A percentile compares a stretch with the other conserved stretches of the same genome.
These are phyloP conservation scores for Rhodotorula glutinis DNA, from an alignment of 1,284 basidiomycete genomes.

Conservation along the genomic window DNA sequence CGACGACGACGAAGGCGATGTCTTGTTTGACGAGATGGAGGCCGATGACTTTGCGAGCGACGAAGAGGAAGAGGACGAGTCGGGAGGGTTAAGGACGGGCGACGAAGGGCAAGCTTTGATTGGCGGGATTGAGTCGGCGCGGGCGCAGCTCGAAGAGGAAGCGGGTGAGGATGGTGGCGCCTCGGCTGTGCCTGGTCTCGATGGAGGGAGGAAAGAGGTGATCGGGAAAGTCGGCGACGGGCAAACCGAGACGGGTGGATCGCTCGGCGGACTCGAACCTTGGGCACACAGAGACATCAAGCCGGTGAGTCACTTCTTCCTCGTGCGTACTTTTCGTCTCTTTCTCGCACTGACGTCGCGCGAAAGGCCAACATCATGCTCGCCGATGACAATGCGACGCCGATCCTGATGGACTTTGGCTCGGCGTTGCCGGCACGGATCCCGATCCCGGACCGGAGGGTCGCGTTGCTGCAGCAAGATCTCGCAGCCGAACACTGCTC, in stretches of 20 bases:
- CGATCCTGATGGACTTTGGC: conserved; percentile 98
- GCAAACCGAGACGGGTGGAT: conserved; percentile 11
- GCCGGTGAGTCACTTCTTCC: conserved; percentile 53
- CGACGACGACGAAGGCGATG: not conserved
- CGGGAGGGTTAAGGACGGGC: conserved; percentile 30
- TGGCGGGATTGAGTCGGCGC: conserved; percentile 35
- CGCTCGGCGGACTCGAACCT: conserved; percentile 60
- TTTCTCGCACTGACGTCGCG: not conserved
- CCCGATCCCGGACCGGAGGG: conserved; percentile 70
- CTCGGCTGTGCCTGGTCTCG: conserved; percentile 19
- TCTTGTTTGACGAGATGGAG: conserved; percentile 46
- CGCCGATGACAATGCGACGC: conserved; percentile 65
- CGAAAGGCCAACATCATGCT: conserved; percentile 85
- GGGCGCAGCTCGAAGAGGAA: conserved; percentile 20
- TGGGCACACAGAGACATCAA: conserved; percentile 98
- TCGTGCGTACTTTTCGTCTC: not conserved
- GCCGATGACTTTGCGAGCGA: conserved; percentile 54
- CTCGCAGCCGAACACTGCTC: conserved; percentile 91
- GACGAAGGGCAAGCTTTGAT: conserved; percentile 46
- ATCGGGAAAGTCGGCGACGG: conserved; percentile 17
- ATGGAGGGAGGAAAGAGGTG: conserved; percentile 44
- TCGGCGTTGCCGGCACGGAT: conserved; percentile 78
- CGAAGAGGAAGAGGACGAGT: conserved; percentile 43
- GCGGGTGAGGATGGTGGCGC: not conserved
- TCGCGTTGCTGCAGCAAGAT: conserved; percentile 86